phyloP scores from a whole-genome alignment of 2,329 filamentous ascomycete species.

The Aureobasidium uvarum region DNA sequence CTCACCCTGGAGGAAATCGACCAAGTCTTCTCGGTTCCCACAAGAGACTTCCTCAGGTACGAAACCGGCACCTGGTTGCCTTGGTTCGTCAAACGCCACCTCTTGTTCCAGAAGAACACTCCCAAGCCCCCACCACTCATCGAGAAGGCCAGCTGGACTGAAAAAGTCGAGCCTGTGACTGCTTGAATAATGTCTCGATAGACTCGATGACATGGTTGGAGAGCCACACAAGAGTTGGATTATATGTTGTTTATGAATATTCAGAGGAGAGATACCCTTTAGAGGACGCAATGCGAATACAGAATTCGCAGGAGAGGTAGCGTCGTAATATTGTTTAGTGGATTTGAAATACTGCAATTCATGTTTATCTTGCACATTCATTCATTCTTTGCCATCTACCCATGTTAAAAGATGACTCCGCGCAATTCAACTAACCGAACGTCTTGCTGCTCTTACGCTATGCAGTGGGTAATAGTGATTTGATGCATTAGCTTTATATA shows the following conservation, averaged over 20 bases:
- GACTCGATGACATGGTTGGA: neutral
- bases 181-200: neutral
- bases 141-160: constrained; percentile 33
- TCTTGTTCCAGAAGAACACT: constrained; percentile 40
- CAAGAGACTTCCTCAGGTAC: constrained; percentile 41
- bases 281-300: neutral
- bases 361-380: too few species aligned
- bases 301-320: neutral
- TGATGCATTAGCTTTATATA: neutral
- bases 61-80: constrained; percentile 43
- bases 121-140: constrained; percentile 43
- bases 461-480: neutral
- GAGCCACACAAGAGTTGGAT: neutral
- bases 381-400: too few species aligned
- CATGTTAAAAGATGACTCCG: too few species aligned
- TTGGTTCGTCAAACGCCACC: constrained; percentile 45
- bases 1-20: constrained; percentile 49
- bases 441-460: neutral
- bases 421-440: too few species aligned
- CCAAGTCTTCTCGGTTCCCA: constrained; percentile 52
- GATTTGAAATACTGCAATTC: neutral
- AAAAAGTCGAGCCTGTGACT: neutral
- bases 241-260: constrained; percentile 1
- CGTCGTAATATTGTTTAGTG: constrained; percentile 12
- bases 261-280: constrained; percentile 16